These are phyloP conservation scores for Cladophialophora yegresii DNA, from an alignment of 2,329 filamentous ascomycete genomes.

Conservation along the genomic window DNA sequence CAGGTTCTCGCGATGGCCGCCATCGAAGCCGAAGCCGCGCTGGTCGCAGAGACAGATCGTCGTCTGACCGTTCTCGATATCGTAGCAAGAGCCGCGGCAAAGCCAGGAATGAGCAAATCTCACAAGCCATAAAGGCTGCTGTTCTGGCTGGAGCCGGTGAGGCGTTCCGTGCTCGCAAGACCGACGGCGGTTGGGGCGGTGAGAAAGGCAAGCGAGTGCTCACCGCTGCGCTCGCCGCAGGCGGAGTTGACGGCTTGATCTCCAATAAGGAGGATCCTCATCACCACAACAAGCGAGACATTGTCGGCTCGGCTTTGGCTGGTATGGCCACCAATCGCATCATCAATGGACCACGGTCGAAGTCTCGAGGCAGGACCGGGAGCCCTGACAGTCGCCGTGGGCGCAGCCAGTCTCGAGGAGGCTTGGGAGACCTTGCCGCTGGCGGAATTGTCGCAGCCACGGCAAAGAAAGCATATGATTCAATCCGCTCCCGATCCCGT, in stretches of 20 bases:
- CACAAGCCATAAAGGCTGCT: slow-evolving; percentile 88
- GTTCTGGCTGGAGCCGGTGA: slow-evolving; percentile 87
- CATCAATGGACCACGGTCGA: slow-evolving; percentile 76
- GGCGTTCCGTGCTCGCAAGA: slow-evolving; percentile 85
- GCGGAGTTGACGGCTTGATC: slow-evolving; percentile 76
- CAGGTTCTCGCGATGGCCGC: slow-evolving; percentile 61
- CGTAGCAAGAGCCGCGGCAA: slow-evolving; percentile 49
- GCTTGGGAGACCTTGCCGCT: slow-evolving; percentile 47
- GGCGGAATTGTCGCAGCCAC: slow-evolving; percentile 51
- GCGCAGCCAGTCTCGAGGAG: slow-evolving; percentile 49
- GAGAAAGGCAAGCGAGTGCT: slow-evolving; percentile 89
- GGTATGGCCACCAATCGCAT: slow-evolving; percentile 83
- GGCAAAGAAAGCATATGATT: slow-evolving; percentile 51
- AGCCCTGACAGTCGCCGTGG: slow-evolving; percentile 38
- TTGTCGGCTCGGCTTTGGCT: slow-evolving; percentile 83
- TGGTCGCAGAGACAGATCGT: slow-evolving; percentile 43
- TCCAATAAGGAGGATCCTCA: slow-evolving; percentile 60
- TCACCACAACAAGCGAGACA: slow-evolving; percentile 74
- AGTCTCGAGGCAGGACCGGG: slow-evolving; percentile 51
- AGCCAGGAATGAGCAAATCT: slow-evolving; percentile 60
- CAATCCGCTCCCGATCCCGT: slow-evolving; percentile 48
- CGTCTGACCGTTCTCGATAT: slow-evolving; percentile 56
- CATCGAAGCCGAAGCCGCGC: slow-evolving; percentile 51
- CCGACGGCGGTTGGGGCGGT: slow-evolving; percentile 84
- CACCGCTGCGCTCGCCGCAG: slow-evolving; percentile 82